phyloP scores from a whole-genome alignment of 2,329 filamentous ascomycete species.

The Nigrograna mackinnonii region DNA sequence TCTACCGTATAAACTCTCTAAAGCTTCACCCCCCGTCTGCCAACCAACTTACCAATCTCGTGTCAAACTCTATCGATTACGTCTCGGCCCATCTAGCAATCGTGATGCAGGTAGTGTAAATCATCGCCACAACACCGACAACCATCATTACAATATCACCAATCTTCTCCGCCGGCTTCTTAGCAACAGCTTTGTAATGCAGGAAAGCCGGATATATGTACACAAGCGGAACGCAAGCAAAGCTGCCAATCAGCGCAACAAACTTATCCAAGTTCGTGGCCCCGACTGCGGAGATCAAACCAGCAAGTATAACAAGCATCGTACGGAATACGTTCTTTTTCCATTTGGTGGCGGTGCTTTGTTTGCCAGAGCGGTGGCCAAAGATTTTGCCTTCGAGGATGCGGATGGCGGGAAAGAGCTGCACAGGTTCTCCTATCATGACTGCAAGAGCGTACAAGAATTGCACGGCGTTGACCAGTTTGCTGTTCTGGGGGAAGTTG shows the following conservation, averaged over 20 bases:
- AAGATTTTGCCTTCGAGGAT: slow-evolving; percentile 73
- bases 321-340: slow-evolving; percentile 73
- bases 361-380: slow-evolving; percentile 68
- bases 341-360: slow-evolving; percentile 69
- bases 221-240: slow-evolving; percentile 75
- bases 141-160: slow-evolving; percentile 66
- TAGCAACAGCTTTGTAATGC: slow-evolving; percentile 70
- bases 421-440: slow-evolving; percentile 73
- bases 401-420: slow-evolving; percentile 73
- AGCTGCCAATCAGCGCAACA: slow-evolving; percentile 72
- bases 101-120: slow-evolving; percentile 71
- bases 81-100: slow-evolving; percentile 44
- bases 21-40: too few species aligned
- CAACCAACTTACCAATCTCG: too few species aligned
- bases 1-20: too few species aligned
- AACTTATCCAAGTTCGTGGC: slow-evolving; percentile 74
- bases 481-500: slow-evolving; percentile 72
- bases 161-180: slow-evolving; percentile 57
- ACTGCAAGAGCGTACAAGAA: slow-evolving; percentile 75
- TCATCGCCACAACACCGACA: slow-evolving; percentile 71
- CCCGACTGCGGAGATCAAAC: slow-evolving; percentile 64
- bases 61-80: too few species aligned
- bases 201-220: slow-evolving; percentile 76
- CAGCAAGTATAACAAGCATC: slow-evolving; percentile 60
- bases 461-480: slow-evolving; percentile 76